Evolutionary conservation across 2,329 filamentous ascomycete species (phyloP).

Genomic region (Neofusicoccum laricinum): DNA sequence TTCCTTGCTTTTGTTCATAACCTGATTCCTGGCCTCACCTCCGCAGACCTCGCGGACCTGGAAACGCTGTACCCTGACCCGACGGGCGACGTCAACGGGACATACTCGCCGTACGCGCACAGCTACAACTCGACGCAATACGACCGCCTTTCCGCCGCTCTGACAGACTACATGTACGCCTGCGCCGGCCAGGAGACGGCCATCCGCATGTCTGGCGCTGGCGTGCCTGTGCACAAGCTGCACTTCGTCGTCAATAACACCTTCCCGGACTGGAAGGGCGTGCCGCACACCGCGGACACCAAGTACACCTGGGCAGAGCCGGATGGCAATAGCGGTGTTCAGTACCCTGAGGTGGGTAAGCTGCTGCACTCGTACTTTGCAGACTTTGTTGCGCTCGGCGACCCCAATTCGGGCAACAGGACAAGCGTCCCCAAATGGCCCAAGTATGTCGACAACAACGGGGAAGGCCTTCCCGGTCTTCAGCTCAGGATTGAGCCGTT

Average conservation of each 20-base stretch:
- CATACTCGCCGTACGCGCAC: conserved; percentile 27
- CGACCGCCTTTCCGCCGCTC: conserved; percentile 42
- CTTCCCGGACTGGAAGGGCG: neutral
- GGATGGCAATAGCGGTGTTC: neutral
- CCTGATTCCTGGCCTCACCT: conserved; percentile 28
- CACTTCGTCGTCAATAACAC: conserved; percentile 1
- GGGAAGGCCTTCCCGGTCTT: neutral
- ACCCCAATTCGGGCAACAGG: neutral
- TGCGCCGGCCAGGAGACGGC: conserved; percentile 47
- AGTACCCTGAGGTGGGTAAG: neutral
- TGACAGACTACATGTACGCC: conserved; percentile 45
- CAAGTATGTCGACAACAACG: neutral
- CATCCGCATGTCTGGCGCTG: conserved; percentile 33
- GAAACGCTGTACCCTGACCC: conserved; percentile 29
- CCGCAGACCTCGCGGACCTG: conserved; percentile 29
- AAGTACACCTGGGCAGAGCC: conserved; percentile 9
- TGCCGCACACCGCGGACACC: conserved; percentile 1
- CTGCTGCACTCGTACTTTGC: conserved; percentile 7
- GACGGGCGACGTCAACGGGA: conserved; percentile 19
- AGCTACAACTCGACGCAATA: conserved; percentile 46
- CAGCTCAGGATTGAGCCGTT: conserved; percentile 23
- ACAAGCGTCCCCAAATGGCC: neutral
- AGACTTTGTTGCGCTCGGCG: neutral
- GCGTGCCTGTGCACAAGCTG: conserved; percentile 28
- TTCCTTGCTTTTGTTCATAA: conserved; percentile 32